Conservation (phyloP, 768 basidiomycete genomes). For the Ramaria rubella region DNA sequence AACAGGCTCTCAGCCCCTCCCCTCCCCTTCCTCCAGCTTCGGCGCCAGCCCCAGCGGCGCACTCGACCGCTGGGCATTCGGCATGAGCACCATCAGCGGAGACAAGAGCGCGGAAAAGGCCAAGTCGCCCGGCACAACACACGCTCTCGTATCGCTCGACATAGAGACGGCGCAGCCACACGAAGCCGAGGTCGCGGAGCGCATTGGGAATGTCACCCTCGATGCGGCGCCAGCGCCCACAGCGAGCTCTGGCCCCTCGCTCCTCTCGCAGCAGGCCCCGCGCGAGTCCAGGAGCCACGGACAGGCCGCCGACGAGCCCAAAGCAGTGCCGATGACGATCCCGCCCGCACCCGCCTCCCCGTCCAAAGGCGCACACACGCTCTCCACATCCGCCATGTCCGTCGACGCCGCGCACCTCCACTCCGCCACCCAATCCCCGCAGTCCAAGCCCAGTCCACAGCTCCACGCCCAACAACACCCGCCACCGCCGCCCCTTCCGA, state of each 20-base stretch:
- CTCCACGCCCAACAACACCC: constrained; percentile 13
- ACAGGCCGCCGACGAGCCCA: constrained; percentile 16
- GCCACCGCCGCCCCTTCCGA: constrained; percentile 19
- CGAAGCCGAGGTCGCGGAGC: constrained; percentile 44
- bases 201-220: constrained; percentile 43
- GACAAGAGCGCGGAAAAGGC: constrained; percentile 28
- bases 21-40: constrained; percentile 67
- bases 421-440: neutral
- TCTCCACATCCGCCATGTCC: constrained; percentile 23
- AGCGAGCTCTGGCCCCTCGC: constrained; percentile 47
- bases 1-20: constrained; percentile 89
- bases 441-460: neutral
- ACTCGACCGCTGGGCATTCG: constrained; percentile 85
- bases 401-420: constrained; percentile 11
- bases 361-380: constrained; percentile 19
- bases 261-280: constrained; percentile 56
- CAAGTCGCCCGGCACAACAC: constrained; percentile 22
- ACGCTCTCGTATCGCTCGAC: constrained; percentile 28
- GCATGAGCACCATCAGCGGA: constrained; percentile 82
- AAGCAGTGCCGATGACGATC: constrained; percentile 21
- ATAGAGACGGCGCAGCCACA: constrained; percentile 34
- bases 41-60: constrained; percentile 46
- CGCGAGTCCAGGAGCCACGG: constrained; percentile 34
- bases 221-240: constrained; percentile 27
- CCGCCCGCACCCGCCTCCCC: constrained; percentile 5